These are phyloP conservation scores for Hypoxylon subgilvum DNA, from an alignment of 495 filamentous ascomycete species.

Conservation along the genomic window DNA sequence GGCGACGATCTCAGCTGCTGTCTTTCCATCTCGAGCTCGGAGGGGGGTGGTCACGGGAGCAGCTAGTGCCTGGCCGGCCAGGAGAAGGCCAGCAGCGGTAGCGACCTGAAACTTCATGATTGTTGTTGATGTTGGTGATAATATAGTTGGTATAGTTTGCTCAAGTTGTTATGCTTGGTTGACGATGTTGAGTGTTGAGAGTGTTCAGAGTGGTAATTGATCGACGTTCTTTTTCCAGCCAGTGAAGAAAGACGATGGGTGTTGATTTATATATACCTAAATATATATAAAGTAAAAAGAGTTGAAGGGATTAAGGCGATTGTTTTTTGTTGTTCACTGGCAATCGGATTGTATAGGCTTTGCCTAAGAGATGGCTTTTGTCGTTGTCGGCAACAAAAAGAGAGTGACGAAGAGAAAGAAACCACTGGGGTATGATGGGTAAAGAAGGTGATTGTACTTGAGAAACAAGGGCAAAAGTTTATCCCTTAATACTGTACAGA, in stretches of 20 bases:
- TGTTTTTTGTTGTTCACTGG: slow-evolving; percentile 7
- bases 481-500: slow-evolving; percentile 11
- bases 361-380: slow-evolving; percentile 11
- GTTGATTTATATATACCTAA: neutral
- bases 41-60: slow-evolving; percentile 17
- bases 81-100: slow-evolving; percentile 31
- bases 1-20: slow-evolving; percentile 52
- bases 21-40: slow-evolving; percentile 47
- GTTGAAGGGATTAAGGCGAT: neutral
- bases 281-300: too few relatives aligned
- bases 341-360: neutral
- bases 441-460: slow-evolving; percentile 32
- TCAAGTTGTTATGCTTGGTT: neutral
- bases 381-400: slow-evolving; percentile 16
- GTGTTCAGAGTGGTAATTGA: slow-evolving; percentile 10
- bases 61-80: slow-evolving; percentile 32
- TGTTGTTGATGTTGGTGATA: slow-evolving; percentile 3
- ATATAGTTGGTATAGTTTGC: slow-evolving; percentile 4
- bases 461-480: neutral
- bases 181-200: neutral
- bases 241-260: slow-evolving; percentile 6
- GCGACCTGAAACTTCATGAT: slow-evolving; percentile 36
- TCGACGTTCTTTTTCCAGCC: slow-evolving; percentile 22
- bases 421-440: slow-evolving; percentile 9
- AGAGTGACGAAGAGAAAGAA: slow-evolving; percentile 25